These are phyloP conservation scores for Phytophthora sojae DNA, from an alignment of 352 stramenopile genomes.

Conservation along the genomic window DNA sequence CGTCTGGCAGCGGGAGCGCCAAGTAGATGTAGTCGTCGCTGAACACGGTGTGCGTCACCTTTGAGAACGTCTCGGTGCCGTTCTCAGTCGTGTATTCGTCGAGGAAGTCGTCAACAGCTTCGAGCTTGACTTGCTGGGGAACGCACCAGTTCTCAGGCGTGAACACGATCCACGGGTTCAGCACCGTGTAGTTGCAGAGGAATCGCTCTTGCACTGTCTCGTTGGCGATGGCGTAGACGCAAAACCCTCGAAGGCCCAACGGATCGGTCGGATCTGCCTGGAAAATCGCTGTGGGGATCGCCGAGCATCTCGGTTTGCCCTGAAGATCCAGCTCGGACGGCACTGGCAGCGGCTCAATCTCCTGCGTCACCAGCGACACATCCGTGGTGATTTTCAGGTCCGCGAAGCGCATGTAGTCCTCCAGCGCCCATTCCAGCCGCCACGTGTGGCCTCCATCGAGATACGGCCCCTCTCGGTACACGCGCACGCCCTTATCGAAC, in stretches of 20 bases:
- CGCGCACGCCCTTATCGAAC: conserved; percentile 81
- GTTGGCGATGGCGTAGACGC: conserved; percentile 73
- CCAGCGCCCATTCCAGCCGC: conserved; percentile 76
- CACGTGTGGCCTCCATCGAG: conserved; percentile 78
- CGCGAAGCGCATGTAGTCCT: conserved; percentile 77
- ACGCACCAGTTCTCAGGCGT: conserved; percentile 74
- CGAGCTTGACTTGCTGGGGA: conserved; percentile 57
- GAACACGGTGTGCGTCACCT: conserved; percentile 66
- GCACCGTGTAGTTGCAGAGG: conserved; percentile 79
- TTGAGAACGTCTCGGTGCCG: conserved; percentile 63
- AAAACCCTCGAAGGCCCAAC: conserved; percentile 61
- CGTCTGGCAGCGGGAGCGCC: conserved; percentile 38
- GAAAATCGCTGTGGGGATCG: conserved; percentile 62
- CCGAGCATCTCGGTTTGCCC: conserved; percentile 53
- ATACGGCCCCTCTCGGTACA: conserved; percentile 70
- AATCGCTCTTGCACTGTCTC: conserved; percentile 73
- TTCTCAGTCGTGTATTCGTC: conserved; percentile 57
- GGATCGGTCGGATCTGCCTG: conserved; percentile 51
- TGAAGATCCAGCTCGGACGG: conserved; percentile 56
- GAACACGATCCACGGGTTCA: conserved; percentile 81
- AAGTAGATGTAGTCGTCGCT: conserved; percentile 77
- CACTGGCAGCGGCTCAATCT: conserved; percentile 65
- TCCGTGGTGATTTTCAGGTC: conserved; percentile 73
- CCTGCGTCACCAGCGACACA: conserved; percentile 64
- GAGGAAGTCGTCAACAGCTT: conserved; percentile 64